Evolutionary conservation across 2,329 filamentous ascomycete species (phyloP).

Genomic region (Alternaria arbusti): DNA sequence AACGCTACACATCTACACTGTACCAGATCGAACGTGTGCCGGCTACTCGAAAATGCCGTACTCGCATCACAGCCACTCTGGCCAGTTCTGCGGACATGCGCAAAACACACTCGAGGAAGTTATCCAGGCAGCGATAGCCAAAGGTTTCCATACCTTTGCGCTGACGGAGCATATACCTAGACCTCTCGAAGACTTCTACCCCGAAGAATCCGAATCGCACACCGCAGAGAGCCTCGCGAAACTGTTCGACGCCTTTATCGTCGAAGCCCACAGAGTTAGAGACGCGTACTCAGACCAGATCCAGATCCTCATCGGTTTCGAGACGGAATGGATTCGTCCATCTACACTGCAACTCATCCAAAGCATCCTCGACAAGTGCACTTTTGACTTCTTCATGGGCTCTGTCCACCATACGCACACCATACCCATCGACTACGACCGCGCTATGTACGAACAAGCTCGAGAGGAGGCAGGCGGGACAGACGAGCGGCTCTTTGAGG

Average conservation of each 20-base stretch:
- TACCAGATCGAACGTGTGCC: not conserved
- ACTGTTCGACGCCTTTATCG: slow-evolving; percentile 74
- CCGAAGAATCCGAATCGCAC: slow-evolving; percentile 72
- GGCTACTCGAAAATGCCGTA: slow-evolving; percentile 74
- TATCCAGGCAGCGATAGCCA: slow-evolving; percentile 75
- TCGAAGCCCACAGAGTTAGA: slow-evolving; percentile 76
- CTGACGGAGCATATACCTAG: slow-evolving; percentile 97
- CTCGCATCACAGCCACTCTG: slow-evolving; percentile 97
- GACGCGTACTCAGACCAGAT: slow-evolving; percentile 73
- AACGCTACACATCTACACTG: not conserved
- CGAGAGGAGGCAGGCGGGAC: slow-evolving; percentile 61
- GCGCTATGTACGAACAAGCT: slow-evolving; percentile 69
- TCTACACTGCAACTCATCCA: slow-evolving; percentile 67
- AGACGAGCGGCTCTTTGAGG: slow-evolving; percentile 71
- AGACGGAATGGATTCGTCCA: slow-evolving; percentile 88
- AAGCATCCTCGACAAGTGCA: slow-evolving; percentile 63
- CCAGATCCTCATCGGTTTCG: slow-evolving; percentile 85
- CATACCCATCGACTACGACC: slow-evolving; percentile 88
- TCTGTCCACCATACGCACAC: slow-evolving; percentile 89
- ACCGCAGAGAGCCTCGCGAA: slow-evolving; percentile 42
- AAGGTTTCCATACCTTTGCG: slow-evolving; percentile 82
- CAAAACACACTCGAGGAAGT: slow-evolving; percentile 84
- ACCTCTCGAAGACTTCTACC: slow-evolving; percentile 80
- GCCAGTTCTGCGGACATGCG: slow-evolving; percentile 92
- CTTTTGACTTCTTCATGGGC: slow-evolving; percentile 89